Percentiles rank a stretch among this genome's conserved stretches.
phyloP scores from a whole-genome alignment of 1,139 yeast species.

The Lodderomyces beijingensis region DNA sequence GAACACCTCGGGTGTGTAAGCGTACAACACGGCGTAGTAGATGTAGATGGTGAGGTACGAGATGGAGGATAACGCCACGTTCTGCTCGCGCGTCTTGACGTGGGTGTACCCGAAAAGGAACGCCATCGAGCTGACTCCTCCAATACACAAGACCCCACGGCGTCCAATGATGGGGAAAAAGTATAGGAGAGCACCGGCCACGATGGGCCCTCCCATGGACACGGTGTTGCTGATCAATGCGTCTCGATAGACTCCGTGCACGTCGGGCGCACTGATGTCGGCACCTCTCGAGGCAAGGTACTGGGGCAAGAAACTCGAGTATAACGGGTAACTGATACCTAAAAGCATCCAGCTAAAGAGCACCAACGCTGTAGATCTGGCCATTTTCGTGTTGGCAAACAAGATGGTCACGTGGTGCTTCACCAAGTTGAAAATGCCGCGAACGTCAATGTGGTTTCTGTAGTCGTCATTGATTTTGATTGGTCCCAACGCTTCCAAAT shows the following conservation, averaged over 20 bases:
- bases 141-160: conserved; percentile 52
- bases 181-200: conserved; percentile 43
- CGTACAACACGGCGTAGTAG: conserved; percentile 53
- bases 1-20: conserved; percentile 57
- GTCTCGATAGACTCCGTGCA: conserved; percentile 46
- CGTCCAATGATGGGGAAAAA: conserved; percentile 48
- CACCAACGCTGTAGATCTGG: conserved; percentile 36
- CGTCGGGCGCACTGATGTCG: conserved; percentile 29
- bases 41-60: conserved; percentile 48
- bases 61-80: conserved; percentile 50
- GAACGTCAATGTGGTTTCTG: conserved; percentile 15
- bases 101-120: conserved; percentile 55
- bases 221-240: conserved; percentile 46
- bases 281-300: conserved; percentile 47
- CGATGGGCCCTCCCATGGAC: conserved; percentile 54
- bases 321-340: conserved; percentile 51
- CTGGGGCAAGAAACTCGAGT: conserved; percentile 46
- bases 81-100: conserved; percentile 45
- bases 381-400: conserved; percentile 35
- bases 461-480: conserved; percentile 18
- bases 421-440: conserved; percentile 14
- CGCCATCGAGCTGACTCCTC: conserved; percentile 50
- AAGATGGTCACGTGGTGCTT: conserved; percentile 27
- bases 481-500: conserved; percentile 25
- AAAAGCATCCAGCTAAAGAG: conserved; percentile 46